A percentile compares a stretch with the other conserved stretches of the same genome.
These are phyloP conservation scores for Digitaria exilis DNA, from an alignment of 202 grass and related monocot genomes.

Conservation along the genomic window DNA sequence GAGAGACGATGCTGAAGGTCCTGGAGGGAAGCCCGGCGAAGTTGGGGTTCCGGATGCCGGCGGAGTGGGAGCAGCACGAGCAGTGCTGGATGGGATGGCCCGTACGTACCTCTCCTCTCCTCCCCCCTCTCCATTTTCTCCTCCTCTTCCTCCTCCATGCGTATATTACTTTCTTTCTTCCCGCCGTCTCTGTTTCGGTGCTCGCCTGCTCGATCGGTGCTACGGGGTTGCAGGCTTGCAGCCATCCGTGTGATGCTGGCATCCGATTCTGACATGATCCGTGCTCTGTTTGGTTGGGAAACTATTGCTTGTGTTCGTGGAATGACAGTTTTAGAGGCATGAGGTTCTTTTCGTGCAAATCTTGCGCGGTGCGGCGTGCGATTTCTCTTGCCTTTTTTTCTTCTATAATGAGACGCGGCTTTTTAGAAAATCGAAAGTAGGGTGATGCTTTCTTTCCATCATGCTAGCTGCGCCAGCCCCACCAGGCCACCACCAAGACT, in stretches of 20 bases:
- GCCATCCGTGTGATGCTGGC: neutral
- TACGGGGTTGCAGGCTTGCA: neutral
- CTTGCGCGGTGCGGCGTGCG: neutral
- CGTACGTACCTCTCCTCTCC: slow-evolving; percentile 30
- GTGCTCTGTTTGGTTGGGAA: neutral
- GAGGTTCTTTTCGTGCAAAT: neutral
- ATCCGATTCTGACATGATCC: neutral
- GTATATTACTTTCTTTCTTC: neutral
- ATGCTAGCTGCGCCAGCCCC: neutral
- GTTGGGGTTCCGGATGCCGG: slow-evolving; percentile 84
- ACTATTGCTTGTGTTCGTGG: neutral
- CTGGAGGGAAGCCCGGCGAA: slow-evolving; percentile 42
- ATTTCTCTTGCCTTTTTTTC: neutral
- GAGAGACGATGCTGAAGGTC: slow-evolving; percentile 42
- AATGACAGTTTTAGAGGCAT: neutral
- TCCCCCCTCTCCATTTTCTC: neutral
- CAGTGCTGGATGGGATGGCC: slow-evolving; percentile 97
- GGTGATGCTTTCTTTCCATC: neutral
- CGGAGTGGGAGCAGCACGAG: slow-evolving; percentile 87
- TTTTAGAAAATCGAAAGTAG: neutral
- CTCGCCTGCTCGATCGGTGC: too few species aligned
- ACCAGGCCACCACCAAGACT: neutral
- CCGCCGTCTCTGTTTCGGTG: neutral
- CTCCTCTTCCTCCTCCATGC: neutral
- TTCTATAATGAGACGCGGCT: neutral